These are phyloP conservation scores for Camellia lanceoleosa DNA, from an alignment of 148 eudicot genomes.

Conservation along the genomic window DNA sequence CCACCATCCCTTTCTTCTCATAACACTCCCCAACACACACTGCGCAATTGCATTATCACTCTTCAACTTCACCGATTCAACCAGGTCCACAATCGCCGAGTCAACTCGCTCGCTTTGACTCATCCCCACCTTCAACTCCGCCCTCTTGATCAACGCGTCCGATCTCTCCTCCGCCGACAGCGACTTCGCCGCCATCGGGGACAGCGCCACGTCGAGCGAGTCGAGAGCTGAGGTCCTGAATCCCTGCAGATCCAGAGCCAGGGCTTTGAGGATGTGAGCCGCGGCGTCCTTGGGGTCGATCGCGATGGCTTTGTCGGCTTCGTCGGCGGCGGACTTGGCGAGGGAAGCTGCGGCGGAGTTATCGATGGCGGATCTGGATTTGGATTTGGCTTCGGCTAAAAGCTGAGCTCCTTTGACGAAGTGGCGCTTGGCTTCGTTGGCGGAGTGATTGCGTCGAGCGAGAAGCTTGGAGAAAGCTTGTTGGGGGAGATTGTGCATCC, in stretches of 20 bases:
- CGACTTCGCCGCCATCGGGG: constrained; percentile 60
- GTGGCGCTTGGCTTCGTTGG: constrained; percentile 58
- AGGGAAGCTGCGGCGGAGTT: constrained; percentile 12
- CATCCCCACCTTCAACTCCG: constrained; percentile 52
- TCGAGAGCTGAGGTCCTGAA: constrained; percentile 62
- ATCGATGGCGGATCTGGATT: constrained; percentile 12
- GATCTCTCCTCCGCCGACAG: constrained; percentile 51
- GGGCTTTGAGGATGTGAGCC: constrained; percentile 65
- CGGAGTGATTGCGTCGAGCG: constrained; percentile 19
- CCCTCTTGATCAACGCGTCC: constrained; percentile 65
- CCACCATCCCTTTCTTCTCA: constrained; percentile 45
- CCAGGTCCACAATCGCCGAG: constrained; percentile 44
- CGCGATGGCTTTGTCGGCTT: constrained; percentile 54
- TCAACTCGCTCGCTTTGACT: constrained; percentile 34
- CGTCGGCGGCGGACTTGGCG: constrained; percentile 49
- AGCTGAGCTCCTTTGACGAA: constrained; percentile 75
- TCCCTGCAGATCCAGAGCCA: constrained; percentile 66
- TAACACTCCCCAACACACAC: constrained; percentile 63
- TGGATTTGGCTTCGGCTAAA: constrained; percentile 40
- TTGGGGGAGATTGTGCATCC: constrained; percentile 53
- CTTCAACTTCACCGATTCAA: constrained; percentile 58
- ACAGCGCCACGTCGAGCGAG: constrained; percentile 53
- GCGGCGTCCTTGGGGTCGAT: constrained; percentile 75
- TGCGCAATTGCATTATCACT: constrained; percentile 48
- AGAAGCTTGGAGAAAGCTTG: constrained; percentile 38